These are phyloP conservation scores for Penicillium arizonense DNA, from an alignment of 495 filamentous ascomycete genomes.

Conservation along the genomic window DNA sequence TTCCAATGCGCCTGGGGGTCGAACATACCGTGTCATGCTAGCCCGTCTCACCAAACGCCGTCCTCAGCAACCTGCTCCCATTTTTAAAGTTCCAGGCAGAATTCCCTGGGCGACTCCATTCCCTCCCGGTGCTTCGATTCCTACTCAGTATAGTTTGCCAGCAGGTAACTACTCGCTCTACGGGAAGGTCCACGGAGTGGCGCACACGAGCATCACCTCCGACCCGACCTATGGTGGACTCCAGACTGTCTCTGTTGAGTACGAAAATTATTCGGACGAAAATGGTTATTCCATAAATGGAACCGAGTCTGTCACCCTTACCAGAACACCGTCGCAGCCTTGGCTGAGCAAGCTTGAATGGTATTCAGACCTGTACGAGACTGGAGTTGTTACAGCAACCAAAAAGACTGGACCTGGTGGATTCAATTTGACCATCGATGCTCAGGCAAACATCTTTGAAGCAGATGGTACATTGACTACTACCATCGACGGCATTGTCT, in stretches of 20 bases:
- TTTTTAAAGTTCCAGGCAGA: constrained; percentile 5
- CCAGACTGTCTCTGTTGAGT: constrained; percentile 1
- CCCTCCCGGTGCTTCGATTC: background rate
- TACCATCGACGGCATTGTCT: background rate
- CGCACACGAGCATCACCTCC: constrained; percentile 1
- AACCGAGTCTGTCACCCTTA: background rate
- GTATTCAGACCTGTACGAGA: background rate
- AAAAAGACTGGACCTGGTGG: constrained; percentile 5
- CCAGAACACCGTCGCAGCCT: background rate
- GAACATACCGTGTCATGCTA: constrained; percentile 18
- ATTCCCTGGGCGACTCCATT: constrained; percentile 17
- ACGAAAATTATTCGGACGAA: constrained; percentile 4
- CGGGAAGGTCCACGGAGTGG: constrained; percentile 8
- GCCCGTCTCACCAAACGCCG: constrained; percentile 9
- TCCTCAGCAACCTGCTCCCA: background rate
- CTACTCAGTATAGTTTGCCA: background rate
- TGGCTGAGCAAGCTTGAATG: constrained; percentile 5
- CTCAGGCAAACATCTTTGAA: background rate
- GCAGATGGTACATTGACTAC: constrained; percentile 10
- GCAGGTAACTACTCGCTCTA: constrained; percentile 10
- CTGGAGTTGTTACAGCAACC: background rate
- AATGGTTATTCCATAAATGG: background rate
- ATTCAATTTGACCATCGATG: constrained; percentile 4
- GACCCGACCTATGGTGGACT: background rate
- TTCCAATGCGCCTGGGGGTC: constrained; percentile 15